Evolutionary conservation across 2,329 filamentous ascomycete species (phyloP).

Genomic region (Ilyonectria mors-panacis): DNA sequence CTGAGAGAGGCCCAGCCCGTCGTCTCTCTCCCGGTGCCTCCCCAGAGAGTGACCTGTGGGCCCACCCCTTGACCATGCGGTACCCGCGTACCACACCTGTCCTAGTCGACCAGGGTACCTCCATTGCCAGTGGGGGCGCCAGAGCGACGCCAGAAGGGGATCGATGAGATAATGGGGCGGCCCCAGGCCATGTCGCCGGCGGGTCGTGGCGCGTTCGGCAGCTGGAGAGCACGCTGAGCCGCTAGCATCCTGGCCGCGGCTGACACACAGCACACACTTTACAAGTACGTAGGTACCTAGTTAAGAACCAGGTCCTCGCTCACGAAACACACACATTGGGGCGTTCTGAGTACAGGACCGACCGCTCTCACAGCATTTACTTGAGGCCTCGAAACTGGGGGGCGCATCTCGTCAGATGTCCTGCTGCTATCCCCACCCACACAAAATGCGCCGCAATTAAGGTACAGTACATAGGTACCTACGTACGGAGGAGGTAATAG

Average conservation of each 20-base stretch:
- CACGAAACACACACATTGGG: neutral
- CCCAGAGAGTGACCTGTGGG: conserved; percentile 36
- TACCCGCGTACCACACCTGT: conserved; percentile 30
- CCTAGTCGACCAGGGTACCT: conserved; percentile 19
- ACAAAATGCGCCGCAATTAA: neutral
- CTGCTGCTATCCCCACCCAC: neutral
- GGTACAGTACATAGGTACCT: neutral
- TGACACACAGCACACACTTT: conserved; percentile 32
- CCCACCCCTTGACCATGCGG: conserved; percentile 26
- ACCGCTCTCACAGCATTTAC: neutral
- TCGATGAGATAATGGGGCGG: conserved; percentile 46
- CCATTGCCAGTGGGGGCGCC: conserved; percentile 16
- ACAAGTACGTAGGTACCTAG: neutral
- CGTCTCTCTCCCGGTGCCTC: conserved; percentile 33
- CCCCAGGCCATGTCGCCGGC: conserved; percentile 35
- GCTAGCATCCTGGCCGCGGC: conserved; percentile 32
- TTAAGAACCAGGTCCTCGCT: neutral
- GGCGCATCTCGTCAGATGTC: conserved; percentile 6
- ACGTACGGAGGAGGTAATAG: neutral
- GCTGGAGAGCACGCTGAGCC: conserved; percentile 42
- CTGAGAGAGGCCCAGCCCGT: conserved; percentile 35
- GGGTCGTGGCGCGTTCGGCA: conserved; percentile 48
- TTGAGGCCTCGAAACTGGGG: conserved; percentile 19
- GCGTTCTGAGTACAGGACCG: neutral
- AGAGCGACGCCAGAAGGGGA: conserved; percentile 27